phyloP scores from a whole-genome alignment of 2,329 filamentous ascomycete species.

The Cercospora zeina region DNA sequence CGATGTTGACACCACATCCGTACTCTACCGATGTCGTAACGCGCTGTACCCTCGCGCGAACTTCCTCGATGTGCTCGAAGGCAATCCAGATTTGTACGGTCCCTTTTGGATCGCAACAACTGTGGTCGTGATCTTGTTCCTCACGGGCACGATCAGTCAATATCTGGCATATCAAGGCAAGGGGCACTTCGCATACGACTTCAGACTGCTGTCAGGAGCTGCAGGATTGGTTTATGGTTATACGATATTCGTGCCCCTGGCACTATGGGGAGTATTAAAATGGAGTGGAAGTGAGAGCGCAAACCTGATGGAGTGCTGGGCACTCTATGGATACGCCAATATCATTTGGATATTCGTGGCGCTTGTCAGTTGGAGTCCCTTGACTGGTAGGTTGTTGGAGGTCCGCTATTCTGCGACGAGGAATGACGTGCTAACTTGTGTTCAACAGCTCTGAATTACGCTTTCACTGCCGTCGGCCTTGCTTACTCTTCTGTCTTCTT shows the following conservation, averaged over 20 bases:
- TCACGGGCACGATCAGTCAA: conserved; percentile 92
- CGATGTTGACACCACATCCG: conserved; percentile 91
- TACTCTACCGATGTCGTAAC: conserved; percentile 81
- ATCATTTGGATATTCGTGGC: conserved; percentile 96
- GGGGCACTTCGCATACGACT: conserved; percentile 84
- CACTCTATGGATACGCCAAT: conserved; percentile 94
- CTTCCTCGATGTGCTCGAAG: conserved; percentile 95
- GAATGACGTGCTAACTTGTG: conserved; percentile 17
- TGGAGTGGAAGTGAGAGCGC: conserved; percentile 96
- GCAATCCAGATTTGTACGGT: conserved; percentile 94
- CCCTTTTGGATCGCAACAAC: conserved; percentile 99
- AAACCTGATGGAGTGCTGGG: conserved; percentile 92
- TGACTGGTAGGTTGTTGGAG: conserved; percentile 57
- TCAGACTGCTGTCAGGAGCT: conserved; percentile 81
- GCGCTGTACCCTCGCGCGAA: conserved; percentile 89
- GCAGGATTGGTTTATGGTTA: conserved; percentile 95
- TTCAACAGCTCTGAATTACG: conserved; percentile 73
- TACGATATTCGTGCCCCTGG: conserved; percentile 77
- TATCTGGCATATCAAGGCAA: conserved; percentile 71
- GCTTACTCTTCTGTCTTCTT: conserved; percentile 80
- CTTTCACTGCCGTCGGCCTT: conserved; percentile 86
- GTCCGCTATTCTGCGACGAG: no score
- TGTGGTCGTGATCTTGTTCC: conserved; percentile 89
- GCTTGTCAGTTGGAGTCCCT: conserved; percentile 82
- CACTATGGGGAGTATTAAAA: conserved; percentile 80